These are phyloP conservation scores for Sporothrix brasiliensis DNA, from an alignment of 2,329 filamentous ascomycete species.

Conservation along the genomic window DNA sequence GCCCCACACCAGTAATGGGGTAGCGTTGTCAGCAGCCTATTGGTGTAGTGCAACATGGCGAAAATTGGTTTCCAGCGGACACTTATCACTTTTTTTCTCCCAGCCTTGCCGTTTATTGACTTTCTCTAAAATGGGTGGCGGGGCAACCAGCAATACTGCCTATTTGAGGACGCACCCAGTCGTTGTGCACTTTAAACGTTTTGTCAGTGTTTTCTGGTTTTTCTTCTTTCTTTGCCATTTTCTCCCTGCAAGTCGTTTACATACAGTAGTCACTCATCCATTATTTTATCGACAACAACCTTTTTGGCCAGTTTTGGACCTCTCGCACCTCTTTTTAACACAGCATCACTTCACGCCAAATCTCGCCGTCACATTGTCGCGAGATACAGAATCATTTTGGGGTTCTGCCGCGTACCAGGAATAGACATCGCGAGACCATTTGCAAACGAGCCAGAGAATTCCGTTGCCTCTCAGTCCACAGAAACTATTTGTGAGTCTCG, in stretches of 20 bases:
- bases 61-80: background rate
- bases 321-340: too few relatives aligned
- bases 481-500: background rate
- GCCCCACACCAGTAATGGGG: background rate
- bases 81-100: slow-evolving; percentile 19
- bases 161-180: slow-evolving; percentile 32
- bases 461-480: too few relatives aligned
- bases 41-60: slow-evolving; percentile 20
- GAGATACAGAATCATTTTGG: background rate
- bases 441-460: background rate
- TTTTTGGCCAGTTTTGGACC: slow-evolving; percentile 8
- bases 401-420: background rate
- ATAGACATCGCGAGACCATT: too few relatives aligned
- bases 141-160: slow-evolving; percentile 34
- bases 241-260: background rate
- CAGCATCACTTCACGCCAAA: background rate
- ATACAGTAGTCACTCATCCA: background rate
- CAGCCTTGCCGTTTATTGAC: slow-evolving; percentile 38
- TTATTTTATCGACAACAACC: background rate
- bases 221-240: background rate
- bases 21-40: background rate
- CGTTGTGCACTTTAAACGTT: background rate
- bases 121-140: slow-evolving; percentile 36
- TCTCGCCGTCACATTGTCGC: too few relatives aligned
- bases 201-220: background rate